Conservation (phyloP, 768 basidiomycete genomes). For the Suillus weaverae region DNA sequence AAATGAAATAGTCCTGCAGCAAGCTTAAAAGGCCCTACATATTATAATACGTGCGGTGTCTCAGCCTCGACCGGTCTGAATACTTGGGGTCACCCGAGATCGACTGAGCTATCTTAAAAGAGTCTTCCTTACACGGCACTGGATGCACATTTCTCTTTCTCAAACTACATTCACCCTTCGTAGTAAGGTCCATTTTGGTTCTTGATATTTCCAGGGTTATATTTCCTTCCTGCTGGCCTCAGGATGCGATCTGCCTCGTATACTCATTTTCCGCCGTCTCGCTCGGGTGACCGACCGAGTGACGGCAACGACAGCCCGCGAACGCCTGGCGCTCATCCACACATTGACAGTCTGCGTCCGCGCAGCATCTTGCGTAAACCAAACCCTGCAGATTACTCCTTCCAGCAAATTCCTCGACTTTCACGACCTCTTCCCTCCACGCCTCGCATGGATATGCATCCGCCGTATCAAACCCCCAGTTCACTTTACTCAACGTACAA, state of each 20-base stretch:
- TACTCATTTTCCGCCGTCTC: slow-evolving; percentile 14
- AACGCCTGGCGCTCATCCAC: slow-evolving; percentile 3
- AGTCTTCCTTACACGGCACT: background rate
- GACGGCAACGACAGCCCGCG: slow-evolving; percentile 7
- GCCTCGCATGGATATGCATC: slow-evolving; percentile 13
- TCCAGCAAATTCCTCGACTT: slow-evolving; percentile 2
- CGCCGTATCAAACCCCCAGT: slow-evolving; percentile 16
- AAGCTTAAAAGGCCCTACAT: slow-evolving; percentile 2
- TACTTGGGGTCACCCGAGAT: slow-evolving; percentile 4
- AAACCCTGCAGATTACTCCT: slow-evolving; percentile 8
- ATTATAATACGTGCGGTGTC: slow-evolving; percentile 6
- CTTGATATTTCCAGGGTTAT: background rate
- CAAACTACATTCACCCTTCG: slow-evolving; percentile 5
- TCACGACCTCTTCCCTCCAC: slow-evolving; percentile 10
- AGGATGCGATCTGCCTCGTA: slow-evolving; percentile 24
- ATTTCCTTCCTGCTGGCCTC: slow-evolving; percentile 8
- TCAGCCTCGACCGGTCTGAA: slow-evolving; percentile 24
- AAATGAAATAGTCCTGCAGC: slow-evolving; percentile 22
- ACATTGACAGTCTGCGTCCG: slow-evolving; percentile 10
- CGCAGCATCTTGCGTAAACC: slow-evolving; percentile 22
- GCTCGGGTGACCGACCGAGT: slow-evolving; percentile 10
- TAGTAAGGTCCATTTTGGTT: background rate
- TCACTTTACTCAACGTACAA: slow-evolving; percentile 18
- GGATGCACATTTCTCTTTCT: slow-evolving; percentile 4
- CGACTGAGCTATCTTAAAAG: slow-evolving; percentile 3